Base-by-base conservation (phyloP, 176 grass and related monocot species). In the Aegilops speltoides region DNA sequence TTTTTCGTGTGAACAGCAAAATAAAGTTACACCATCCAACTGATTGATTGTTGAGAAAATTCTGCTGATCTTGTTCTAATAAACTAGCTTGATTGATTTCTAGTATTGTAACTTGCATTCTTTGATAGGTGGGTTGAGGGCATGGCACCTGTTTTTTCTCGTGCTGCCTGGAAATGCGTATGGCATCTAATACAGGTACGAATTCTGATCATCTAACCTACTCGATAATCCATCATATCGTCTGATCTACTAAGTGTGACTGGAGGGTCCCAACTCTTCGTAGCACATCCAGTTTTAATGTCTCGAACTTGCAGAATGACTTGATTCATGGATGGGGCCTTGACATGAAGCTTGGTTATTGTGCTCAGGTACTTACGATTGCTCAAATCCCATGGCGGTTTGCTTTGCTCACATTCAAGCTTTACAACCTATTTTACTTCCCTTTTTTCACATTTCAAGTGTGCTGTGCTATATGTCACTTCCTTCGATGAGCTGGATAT, bases 111-210 rank as follows among this genome's bases (percentile, higher is more conserved):
- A 83, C 32, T 90, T 26, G 3, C 36, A 52, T 77, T 78, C 16
- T 64, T 86, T 33, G 48, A 76, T 76, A 98, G 96, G 66, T 98
- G 96, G 96, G 91, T 98, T 63, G 96, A 98, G 93, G 96, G 96
- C 80, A 98, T 98, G 96, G 96, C 96, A 8, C 96, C 96, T 32
- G 96, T 98, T 85, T 98, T 98, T 83, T 98, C 96, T 94, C 96
- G 87, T 20, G 79, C 90, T 92, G 96, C 96, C 23, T 98, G 96
- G 96, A 86, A 81, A 60, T 98, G 96, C n/a, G 96, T 96, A 54
- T 98, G 96, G 96, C 90, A 96, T 98, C 76, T 98, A 48, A 98
- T 98, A 66, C 96, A 98, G 96, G 96, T 95, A 63, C 26, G 84
- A 82, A 52, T 60, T 85, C 56, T 52, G 64, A 77, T 2, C 5